phyloP scores from a whole-genome alignment of 306 rosid genomes.

The Rosa persica region DNA sequence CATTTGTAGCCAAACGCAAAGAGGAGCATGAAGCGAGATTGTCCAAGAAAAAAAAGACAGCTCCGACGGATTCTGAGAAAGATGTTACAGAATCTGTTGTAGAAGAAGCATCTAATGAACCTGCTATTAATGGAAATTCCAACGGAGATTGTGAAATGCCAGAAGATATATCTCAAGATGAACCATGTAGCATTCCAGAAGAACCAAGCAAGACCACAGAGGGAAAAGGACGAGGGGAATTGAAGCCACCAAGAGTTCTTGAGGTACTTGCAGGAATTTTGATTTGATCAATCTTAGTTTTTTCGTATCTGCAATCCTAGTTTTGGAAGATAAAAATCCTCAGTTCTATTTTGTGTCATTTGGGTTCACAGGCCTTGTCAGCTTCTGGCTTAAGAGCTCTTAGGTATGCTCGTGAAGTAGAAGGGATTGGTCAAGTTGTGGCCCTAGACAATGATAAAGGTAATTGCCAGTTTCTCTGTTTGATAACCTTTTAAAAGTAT shows the following conservation, averaged over 20 bases:
- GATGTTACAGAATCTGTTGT: conserved; percentile 42
- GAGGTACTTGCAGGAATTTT: conserved; percentile 52
- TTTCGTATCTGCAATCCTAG: neutral
- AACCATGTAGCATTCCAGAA: conserved; percentile 41
- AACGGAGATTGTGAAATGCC: conserved; percentile 50
- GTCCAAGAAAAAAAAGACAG: conserved; percentile 52
- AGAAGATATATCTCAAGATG: conserved; percentile 50
- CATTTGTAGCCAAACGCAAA: conserved; percentile 61
- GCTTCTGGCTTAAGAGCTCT: conserved; percentile 98
- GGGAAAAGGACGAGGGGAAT: conserved; percentile 53
- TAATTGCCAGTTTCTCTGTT: conserved; percentile 26
- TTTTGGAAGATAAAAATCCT: neutral
- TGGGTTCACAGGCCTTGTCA: conserved; percentile 71
- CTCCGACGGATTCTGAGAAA: conserved; percentile 41
- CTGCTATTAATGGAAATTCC: conserved; percentile 35
- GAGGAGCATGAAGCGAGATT: conserved; percentile 66
- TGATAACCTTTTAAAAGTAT: neutral
- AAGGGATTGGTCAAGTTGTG: conserved; percentile 90
- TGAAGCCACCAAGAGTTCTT: conserved; percentile 84
- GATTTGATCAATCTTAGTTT: neutral
- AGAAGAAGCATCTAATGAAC: conserved; percentile 43
- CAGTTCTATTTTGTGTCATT: conserved; percentile 14
- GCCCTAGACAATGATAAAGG: conserved; percentile 95
- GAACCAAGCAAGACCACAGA: conserved; percentile 42
- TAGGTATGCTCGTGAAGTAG: conserved; percentile 92